A percentile compares a stretch with the other conserved stretches of the same genome.
Conservation (phyloP, 345 rosid genomes). For the Anacardium occidentale region DNA sequence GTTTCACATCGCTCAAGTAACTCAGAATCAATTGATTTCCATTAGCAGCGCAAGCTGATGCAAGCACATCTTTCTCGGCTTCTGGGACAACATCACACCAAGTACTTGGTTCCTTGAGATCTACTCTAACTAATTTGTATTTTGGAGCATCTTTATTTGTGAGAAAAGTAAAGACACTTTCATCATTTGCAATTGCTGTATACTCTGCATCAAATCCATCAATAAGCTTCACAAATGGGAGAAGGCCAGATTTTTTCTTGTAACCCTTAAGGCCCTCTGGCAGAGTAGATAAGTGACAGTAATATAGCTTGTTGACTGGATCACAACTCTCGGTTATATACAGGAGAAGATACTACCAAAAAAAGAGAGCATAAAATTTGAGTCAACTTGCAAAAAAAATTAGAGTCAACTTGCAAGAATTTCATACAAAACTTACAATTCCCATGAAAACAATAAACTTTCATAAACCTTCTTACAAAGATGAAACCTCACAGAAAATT, state of each 20-base stretch:
- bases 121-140: conserved; percentile 77
- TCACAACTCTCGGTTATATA: conserved; percentile 55
- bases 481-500: no score
- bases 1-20: conserved; percentile 86
- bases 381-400: conserved; percentile 13
- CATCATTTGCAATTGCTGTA: conserved; percentile 67
- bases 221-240: conserved; percentile 79
- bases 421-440: neutral
- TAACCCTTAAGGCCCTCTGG: conserved; percentile 63
- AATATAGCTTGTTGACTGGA: conserved; percentile 79
- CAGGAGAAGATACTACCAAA: conserved; percentile 68
- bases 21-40: conserved; percentile 64
- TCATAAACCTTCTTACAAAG: neutral
- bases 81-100: conserved; percentile 78
- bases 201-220: conserved; percentile 73
- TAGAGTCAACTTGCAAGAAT: conserved; percentile 1
- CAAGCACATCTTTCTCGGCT: conserved; percentile 76
- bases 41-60: conserved; percentile 66
- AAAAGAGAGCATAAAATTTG: conserved; percentile 13
- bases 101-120: conserved; percentile 63
- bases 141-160: conserved; percentile 85
- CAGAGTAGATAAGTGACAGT: conserved; percentile 68
- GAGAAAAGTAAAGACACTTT: conserved; percentile 60
- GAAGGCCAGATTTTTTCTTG: conserved; percentile 42
- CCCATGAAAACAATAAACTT: neutral